These are phyloP conservation scores for Phytopythium ostracodes DNA, from an alignment of 352 stramenopile genomes.

Conservation along the genomic window DNA sequence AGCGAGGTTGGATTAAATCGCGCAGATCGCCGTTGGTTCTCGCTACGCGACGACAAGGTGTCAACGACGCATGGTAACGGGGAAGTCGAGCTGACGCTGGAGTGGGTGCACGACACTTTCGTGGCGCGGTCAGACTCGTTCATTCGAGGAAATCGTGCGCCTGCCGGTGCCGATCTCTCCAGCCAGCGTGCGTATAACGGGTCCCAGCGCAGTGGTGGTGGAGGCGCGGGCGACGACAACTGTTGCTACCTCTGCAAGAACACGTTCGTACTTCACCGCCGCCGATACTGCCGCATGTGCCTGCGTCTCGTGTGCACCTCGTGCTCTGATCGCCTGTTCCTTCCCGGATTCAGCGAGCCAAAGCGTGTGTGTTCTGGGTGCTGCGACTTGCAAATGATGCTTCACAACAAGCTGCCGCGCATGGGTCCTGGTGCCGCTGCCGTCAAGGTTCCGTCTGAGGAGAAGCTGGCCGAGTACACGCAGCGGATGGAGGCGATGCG, in stretches of 20 bases:
- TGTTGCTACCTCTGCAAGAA: slow-evolving; percentile 81
- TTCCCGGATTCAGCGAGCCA: slow-evolving; percentile 83
- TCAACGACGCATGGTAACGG: slow-evolving; percentile 61
- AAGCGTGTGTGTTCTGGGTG: slow-evolving; percentile 84
- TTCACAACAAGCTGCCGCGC: slow-evolving; percentile 81
- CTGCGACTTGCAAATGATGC: slow-evolving; percentile 85
- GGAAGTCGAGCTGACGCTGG: slow-evolving; percentile 85
- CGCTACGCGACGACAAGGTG: slow-evolving; percentile 69
- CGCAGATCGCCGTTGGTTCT: slow-evolving; percentile 76
- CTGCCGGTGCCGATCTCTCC: background rate
- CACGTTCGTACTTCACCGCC: slow-evolving; percentile 74
- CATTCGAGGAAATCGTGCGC: slow-evolving; percentile 61
- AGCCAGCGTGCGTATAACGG: slow-evolving; percentile 4
- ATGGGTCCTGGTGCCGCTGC: slow-evolving; percentile 26
- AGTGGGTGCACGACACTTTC: slow-evolving; percentile 89
- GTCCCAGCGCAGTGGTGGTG: slow-evolving; percentile 15
- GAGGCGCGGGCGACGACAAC: slow-evolving; percentile 34
- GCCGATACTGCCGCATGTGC: slow-evolving; percentile 85
- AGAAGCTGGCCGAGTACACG: slow-evolving; percentile 59
- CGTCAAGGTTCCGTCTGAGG: slow-evolving; percentile 36
- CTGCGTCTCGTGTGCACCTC: slow-evolving; percentile 76
- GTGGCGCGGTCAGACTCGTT: slow-evolving; percentile 85
- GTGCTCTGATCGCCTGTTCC: slow-evolving; percentile 84
- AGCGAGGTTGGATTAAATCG: slow-evolving; percentile 78
- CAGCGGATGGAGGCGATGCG: slow-evolving; percentile 80